These are phyloP conservation scores for Cercospora nicotianae DNA, from an alignment of 2,329 filamentous ascomycete species.

Conservation along the genomic window DNA sequence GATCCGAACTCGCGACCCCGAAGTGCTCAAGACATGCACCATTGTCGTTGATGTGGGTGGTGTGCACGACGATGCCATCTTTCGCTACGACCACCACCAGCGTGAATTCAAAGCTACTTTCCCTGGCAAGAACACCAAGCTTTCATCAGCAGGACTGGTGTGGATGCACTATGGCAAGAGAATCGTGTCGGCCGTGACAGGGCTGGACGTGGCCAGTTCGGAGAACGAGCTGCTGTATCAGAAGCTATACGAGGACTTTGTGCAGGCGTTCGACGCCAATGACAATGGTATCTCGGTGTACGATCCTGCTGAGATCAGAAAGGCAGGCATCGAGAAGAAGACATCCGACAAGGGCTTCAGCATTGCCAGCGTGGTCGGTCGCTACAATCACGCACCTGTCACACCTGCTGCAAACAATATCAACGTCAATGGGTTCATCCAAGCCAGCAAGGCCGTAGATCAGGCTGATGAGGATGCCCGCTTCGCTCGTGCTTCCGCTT, in stretches of 20 bases:
- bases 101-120: conserved; percentile 85
- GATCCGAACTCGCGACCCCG: conserved; percentile 83
- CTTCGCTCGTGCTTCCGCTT: conserved; percentile 73
- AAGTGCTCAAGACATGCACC: conserved; percentile 76
- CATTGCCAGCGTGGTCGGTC: conserved; percentile 84
- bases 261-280: conserved; percentile 95
- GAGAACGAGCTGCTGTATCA: conserved; percentile 75
- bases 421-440: conserved; percentile 21
- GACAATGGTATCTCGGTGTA: conserved; percentile 91
- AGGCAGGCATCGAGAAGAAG: conserved; percentile 74
- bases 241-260: conserved; percentile 89
- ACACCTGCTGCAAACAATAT: conserved; percentile 25
- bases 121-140: conserved; percentile 78
- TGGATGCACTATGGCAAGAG: conserved; percentile 92
- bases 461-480: conserved; percentile 77
- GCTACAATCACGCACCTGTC: conserved; percentile 64
- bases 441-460: conserved; percentile 39
- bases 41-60: conserved; percentile 98
- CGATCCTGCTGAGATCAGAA: conserved; percentile 67
- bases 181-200: conserved; percentile 71
- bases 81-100: conserved; percentile 97
- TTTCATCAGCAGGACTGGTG: conserved; percentile 89
- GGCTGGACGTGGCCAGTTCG: conserved; percentile 59
- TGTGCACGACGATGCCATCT: conserved; percentile 73
- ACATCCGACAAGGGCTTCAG: conserved; percentile 82